Base-by-base conservation (phyloP, 495 filamentous ascomycete genomes). In the Aspergillus ostianus region DNA sequence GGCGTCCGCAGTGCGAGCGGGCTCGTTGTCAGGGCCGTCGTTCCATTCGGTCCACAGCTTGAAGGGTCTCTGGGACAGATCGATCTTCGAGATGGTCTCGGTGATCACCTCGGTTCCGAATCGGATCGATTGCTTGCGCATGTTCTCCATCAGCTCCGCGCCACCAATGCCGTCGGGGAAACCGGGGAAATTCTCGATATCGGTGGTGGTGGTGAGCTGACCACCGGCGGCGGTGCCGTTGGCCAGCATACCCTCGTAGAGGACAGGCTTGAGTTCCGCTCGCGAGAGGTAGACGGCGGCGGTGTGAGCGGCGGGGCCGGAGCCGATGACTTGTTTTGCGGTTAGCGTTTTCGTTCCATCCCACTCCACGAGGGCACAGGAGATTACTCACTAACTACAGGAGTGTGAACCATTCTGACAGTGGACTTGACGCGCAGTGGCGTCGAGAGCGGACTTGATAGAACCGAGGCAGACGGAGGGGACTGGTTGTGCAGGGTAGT, bases 181-280 rank as follows among this genome's bases (percentile, higher is more conserved):
- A 41, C 94, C 94, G 53, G 94, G 94, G 77, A 86, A 98, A 79
- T 98, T 98, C 82, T 98, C 94, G 56, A 98, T 86, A 60, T 98
- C 94, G 67, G 96, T 97, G 58, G 94, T 98, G 44, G 94, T 98
- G 23, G 94, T 98, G 57, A 98, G 80, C 80, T 98, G 94, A 32
- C 94, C 94, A 67, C 94, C 94, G 51, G 94, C 89, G 6, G 94
- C 94, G 72, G 95, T 94, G 66, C 94, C 94, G 67, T 97, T 95
- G 63, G 94, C 94, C 60, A 98, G 87, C 82, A 98, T 96, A 60
- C 94, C 94, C 80, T 98, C 94, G 69, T 98, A 98, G 57, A 98
- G 80, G 59, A 97, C 89, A 44, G 94, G 89, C 84, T 74, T 62
- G 63, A 98, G 79, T 73, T 98, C 92, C 63, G 94, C 94, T 70